Base-by-base conservation (phyloP, 2,329 filamentous ascomycete species). In the Calonectria pseudoreteaudii region DNA sequence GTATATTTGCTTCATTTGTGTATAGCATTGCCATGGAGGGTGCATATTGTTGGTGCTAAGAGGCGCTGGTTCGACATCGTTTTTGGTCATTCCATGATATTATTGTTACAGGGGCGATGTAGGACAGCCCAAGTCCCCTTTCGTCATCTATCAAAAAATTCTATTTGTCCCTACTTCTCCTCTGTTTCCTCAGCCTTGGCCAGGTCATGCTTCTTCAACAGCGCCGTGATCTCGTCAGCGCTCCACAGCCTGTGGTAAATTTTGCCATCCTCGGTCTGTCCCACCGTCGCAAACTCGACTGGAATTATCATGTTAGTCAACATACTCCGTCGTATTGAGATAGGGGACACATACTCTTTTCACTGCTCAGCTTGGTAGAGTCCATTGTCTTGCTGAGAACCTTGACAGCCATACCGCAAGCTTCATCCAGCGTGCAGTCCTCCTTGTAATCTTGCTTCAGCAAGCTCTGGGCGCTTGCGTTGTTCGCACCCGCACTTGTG, bases 341-440 rank as follows among this genome's bases (percentile, higher is more conserved):
- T 1, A 26, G 8, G 47, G 8, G 10, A 41, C 94, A 41, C 94
- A 86, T 88, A 98, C 96, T 98, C 92, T 99, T 99, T 91, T 99
- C 97, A 83, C 95, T 98, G 89, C 95, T 98, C 83, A 99, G 88
- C 90, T 98, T 99, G 69, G 96, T 98, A 70, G 96, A 98, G 86
- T 99, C 97, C 97, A 99, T 99, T 8, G 97, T 99, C 93, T 99
- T 99, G 91, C 97, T 98, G 78, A 99, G 88, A 76, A 99, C 97
- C 91, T 99, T 99, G 85, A 99, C 97, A 14, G 97, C 97, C 90
- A 98, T 94, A 69, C 94, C 95, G 85, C 97, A 99, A 6, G 97
- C 97, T 88, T 99, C 97, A 88, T 98, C 95, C 83, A 99, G 86
- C 78, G 95, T 94, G 86, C 96, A 98, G 80, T 98, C 96, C 87